Evolutionary conservation across 768 basidiomycete genomes (phyloP).

Genomic region (Serpula lacrymans): DNA sequence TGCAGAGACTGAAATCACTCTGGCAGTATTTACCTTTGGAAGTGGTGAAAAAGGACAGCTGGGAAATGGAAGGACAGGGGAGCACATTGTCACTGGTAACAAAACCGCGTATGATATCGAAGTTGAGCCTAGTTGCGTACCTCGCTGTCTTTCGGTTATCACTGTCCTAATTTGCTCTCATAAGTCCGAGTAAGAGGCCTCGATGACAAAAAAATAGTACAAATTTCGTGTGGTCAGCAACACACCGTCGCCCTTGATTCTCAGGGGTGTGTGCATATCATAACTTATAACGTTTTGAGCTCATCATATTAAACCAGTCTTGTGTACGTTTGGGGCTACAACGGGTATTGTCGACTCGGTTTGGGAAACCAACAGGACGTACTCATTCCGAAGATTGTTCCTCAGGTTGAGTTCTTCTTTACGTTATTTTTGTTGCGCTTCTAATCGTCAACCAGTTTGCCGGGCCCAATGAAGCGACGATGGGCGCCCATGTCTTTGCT

Average conservation of each 20-base stretch:
- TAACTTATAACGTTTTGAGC: not conserved
- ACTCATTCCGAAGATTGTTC: conserved; percentile 78
- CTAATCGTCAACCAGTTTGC: conserved; percentile 54
- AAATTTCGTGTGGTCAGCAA: conserved; percentile 85
- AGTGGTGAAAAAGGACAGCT: conserved; percentile 92
- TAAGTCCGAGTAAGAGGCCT: conserved; percentile 75
- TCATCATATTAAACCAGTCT: conserved; percentile 38
- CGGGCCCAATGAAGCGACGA: conserved; percentile 59
- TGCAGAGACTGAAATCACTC: conserved; percentile 2
- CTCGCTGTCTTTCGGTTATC: not conserved
- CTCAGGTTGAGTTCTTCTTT: conserved; percentile 48
- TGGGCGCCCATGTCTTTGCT: conserved; percentile 63
- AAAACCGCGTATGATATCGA: conserved; percentile 83
- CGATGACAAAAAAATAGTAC: conserved; percentile 70
- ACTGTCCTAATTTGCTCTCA: conserved; percentile 10
- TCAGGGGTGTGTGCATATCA: conserved; percentile 50
- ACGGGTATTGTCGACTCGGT: conserved; percentile 89
- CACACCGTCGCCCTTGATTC: conserved; percentile 81
- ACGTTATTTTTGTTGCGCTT: not conserved
- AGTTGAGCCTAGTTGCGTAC: conserved; percentile 55
- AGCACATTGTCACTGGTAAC: conserved; percentile 82
- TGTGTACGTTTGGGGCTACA: conserved; percentile 86
- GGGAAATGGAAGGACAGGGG: conserved; percentile 91
- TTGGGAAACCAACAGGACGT: conserved; percentile 82
- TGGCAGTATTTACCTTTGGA: conserved; percentile 80